Evolutionary conservation across 129 eudicot genomes (phyloP).

Genomic region (Saussurea involucrata): DNA sequence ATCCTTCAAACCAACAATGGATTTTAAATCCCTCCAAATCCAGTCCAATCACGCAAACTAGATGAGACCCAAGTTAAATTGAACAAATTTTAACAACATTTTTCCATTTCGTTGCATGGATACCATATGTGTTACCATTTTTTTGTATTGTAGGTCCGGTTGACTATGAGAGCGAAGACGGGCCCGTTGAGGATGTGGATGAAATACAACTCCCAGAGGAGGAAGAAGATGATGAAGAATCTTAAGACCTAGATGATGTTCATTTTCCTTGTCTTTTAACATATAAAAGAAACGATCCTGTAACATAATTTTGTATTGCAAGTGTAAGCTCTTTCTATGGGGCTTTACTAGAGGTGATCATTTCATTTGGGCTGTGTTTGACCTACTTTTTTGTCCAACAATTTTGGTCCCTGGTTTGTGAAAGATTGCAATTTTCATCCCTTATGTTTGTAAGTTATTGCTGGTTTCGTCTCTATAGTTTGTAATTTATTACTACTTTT

Average conservation of each 20-base stretch:
- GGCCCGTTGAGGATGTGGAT: slow-evolving; percentile 65
- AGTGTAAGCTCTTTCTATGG: neutral
- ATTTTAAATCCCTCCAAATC: too few relatives aligned
- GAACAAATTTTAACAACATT: neutral
- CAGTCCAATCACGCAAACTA: neutral
- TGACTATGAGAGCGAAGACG: slow-evolving; percentile 51
- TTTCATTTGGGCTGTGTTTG: neutral
- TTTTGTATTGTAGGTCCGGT: slow-evolving; percentile 30
- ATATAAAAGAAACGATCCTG: neutral
- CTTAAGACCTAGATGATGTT: neutral
- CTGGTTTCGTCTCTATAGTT: too few relatives aligned
- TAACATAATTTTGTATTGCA: neutral
- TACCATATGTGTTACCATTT: neutral
- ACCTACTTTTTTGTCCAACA: neutral
- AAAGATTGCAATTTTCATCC: too few relatives aligned
- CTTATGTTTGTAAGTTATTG: too few relatives aligned
- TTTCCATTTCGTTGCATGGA: neutral
- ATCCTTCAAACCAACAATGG: neutral
- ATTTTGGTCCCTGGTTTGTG: too few relatives aligned
- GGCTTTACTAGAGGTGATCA: neutral
- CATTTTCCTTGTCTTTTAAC: neutral
- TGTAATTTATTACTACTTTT: too few relatives aligned
- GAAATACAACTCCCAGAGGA: slow-evolving; percentile 51
- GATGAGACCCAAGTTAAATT: neutral
- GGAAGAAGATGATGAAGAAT: slow-evolving; percentile 35